Base-by-base conservation (phyloP, 257 asterid genomes). In the Rhazya stricta region DNA sequence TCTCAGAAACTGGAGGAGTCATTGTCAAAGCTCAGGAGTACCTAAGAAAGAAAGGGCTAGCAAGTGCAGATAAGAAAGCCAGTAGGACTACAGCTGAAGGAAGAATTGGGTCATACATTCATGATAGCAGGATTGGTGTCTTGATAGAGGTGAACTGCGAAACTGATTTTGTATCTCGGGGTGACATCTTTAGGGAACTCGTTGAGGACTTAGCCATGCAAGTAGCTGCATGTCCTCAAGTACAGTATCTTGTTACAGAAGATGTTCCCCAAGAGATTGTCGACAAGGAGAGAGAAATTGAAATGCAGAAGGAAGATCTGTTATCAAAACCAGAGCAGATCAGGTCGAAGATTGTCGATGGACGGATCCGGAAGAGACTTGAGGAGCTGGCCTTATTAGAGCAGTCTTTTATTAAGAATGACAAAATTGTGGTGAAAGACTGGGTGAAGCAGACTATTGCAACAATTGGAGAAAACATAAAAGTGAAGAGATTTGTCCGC, bases 171-270 rank as follows among this genome's bases (percentile, higher is more conserved):
- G 99, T 91, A 63, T 86, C 98, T 29, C 91, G 99, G 43, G 98
- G 99, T 71, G 98, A 95, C 81, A 92, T 92, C 79, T 95, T 95
- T 84, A 91, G 69, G 82, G 97, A 88, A 79, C 85, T 95, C 69
- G 96, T 92, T 27, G 96, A 88, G 69, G 96, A 92, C 88, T 83
- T 95, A 62, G 97, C 98, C 75, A 95, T 95, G 99, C 99, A 95
- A 89, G 96, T 91, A 74, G 97, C 99, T 63, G 99, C 99, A 74
- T 88, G 94, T 85, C 98, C 99, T 78, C 97, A 91, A 85, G 96
- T 91, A 51, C 89, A 88, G 56, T 89, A 89, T 76, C 89, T 95
- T 23, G 82, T 29, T 81, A 77, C 90, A 8, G 98, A 91, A 73
- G 99, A 92, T 80, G 91, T 95, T 78, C 91, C 96, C 0, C 77